These are phyloP conservation scores for Camelina neglecta DNA, from an alignment of 345 rosid species.

Conservation along the genomic window DNA sequence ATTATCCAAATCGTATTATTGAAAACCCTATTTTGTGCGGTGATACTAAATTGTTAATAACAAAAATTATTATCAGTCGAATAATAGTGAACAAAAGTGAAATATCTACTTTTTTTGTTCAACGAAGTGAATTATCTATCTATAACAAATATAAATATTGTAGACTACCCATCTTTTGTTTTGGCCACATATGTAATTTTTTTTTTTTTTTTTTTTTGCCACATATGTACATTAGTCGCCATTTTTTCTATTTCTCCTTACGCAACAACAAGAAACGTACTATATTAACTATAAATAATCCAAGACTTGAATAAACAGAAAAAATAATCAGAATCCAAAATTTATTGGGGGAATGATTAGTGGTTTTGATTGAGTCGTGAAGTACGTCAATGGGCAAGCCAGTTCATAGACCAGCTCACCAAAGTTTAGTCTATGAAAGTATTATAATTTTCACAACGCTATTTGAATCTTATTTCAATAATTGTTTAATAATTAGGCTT, in stretches of 20 bases:
- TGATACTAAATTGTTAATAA: neutral
- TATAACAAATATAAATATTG: neutral
- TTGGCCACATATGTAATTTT: neutral
- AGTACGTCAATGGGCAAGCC: conserved; percentile 38
- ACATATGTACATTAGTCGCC: neutral
- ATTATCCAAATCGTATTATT: neutral
- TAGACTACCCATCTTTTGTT: neutral
- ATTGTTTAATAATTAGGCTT: neutral
- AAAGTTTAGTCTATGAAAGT: conserved; percentile 20
- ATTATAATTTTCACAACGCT: conserved; percentile 11
- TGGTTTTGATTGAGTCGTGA: conserved; percentile 37
- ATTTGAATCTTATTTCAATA: neutral
- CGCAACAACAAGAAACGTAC: neutral
- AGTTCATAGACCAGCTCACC: conserved; percentile 45
- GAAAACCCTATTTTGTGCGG: neutral
- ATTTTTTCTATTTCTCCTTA: neutral
- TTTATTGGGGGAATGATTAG: conserved; percentile 9
- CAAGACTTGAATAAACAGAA: neutral
- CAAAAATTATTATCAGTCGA: neutral
- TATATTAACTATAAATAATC: neutral
- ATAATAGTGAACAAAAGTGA: no score
- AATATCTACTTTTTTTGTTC: no score
- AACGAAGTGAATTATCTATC: no score
- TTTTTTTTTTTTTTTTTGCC: no score
- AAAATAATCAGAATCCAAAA: conserved; percentile 11